Conservation (phyloP, 805 yeast species). For the Brettanomyces nanus region DNA sequence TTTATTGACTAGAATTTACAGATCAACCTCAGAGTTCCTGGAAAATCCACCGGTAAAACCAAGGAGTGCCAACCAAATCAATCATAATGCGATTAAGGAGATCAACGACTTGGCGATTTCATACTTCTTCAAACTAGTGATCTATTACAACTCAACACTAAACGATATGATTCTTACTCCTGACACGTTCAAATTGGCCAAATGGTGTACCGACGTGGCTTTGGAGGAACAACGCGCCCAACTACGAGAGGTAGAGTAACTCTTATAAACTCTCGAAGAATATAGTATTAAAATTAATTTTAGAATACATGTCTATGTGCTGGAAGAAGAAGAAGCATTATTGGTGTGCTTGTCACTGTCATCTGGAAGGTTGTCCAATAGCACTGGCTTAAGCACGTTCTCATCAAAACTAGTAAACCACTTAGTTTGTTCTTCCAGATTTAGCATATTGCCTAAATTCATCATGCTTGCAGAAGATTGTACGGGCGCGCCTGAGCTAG, state of each 20-base stretch:
- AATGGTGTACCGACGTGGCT: conserved; percentile 64
- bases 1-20: conserved; percentile 51
- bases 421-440: conserved; percentile 61
- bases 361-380: conserved; percentile 52
- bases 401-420: conserved; percentile 96
- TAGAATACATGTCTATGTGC: no score
- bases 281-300: no score
- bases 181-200: conserved; percentile 58
- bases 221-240: conserved; percentile 38
- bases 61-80: conserved; percentile 7
- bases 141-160: conserved; percentile 52
- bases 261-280: conserved; percentile 2
- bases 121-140: conserved; percentile 56
- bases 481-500: no score
- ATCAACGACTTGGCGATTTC: conserved; percentile 58
- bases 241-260: conserved; percentile 4
- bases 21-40: conserved; percentile 41
- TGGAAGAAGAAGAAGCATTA: no score
- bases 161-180: conserved; percentile 58
- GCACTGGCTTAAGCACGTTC: conserved; percentile 84
- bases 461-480: conserved; percentile 1
- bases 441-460: conserved; percentile 24
- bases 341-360: not conserved
- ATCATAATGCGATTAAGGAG: conserved; percentile 37
- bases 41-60: conserved; percentile 27